phyloP scores from a whole-genome alignment of 1,284 basidiomycete genomes.

The Marasmius tenuissimus region DNA sequence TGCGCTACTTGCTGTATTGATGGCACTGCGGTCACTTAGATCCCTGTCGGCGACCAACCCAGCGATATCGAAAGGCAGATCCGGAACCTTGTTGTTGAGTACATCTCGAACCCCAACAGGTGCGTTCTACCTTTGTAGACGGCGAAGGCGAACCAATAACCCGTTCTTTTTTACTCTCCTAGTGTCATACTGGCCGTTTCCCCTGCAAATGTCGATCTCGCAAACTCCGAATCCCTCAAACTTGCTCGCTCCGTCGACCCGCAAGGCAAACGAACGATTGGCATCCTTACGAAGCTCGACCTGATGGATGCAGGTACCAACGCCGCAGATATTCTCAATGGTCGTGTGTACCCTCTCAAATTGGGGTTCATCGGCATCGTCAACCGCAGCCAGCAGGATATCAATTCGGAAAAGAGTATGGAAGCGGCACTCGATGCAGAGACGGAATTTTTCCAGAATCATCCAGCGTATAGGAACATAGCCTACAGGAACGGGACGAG shows the following conservation, averaged over 20 bases:
- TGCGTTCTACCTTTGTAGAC: conserved; percentile 32
- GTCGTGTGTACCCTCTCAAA: conserved; percentile 95
- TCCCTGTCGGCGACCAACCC: conserved; percentile 88
- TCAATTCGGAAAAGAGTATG: conserved; percentile 89
- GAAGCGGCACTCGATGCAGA: conserved; percentile 84
- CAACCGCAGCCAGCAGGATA: conserved; percentile 97
- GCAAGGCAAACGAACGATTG: conserved; percentile 93
- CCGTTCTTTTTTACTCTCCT: conserved; percentile 4
- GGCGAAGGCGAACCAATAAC: conserved; percentile 1
- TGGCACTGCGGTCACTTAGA: conserved; percentile 43
- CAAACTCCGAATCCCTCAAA: conserved; percentile 97
- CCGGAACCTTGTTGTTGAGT: conserved; percentile 89
- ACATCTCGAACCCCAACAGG: conserved; percentile 97
- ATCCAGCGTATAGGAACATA: conserved; percentile 94
- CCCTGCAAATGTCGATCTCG: conserved; percentile 96
- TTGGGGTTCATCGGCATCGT: conserved; percentile 98
- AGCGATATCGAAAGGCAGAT: conserved; percentile 98
- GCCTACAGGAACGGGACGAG: conserved; percentile 97
- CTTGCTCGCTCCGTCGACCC: conserved; percentile 95
- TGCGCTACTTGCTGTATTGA: not conserved
- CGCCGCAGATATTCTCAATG: conserved; percentile 93
- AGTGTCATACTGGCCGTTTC: conserved; percentile 97
- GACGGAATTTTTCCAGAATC: conserved; percentile 88
- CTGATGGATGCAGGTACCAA: conserved; percentile 99
- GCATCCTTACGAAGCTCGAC: conserved; percentile 96